Evolutionary conservation across 202 grass and related monocot genomes (phyloP).

Genomic region (Hordeum pubiflorum): DNA sequence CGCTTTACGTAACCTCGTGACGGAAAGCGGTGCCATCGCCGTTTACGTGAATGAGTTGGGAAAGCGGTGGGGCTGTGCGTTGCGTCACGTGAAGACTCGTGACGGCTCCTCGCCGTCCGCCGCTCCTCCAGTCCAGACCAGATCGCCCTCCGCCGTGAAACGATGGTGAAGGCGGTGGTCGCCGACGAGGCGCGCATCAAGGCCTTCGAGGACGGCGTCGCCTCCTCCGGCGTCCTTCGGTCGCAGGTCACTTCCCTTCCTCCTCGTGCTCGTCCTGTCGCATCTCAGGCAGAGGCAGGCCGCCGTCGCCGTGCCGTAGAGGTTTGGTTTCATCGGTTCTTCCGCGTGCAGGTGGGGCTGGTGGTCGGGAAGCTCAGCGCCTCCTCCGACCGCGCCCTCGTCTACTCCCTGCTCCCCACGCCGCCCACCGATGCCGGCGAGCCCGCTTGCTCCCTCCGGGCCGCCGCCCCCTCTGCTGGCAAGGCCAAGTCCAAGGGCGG

Average conservation of each 20-base stretch:
- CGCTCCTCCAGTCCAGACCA: not conserved
- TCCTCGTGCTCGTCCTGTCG: not conserved
- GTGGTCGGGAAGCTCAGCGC: constrained; percentile 73
- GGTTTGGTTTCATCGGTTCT: not conserved
- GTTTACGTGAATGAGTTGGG: not conserved
- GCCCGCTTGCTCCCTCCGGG: constrained; percentile 63
- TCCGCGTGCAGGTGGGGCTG: constrained; percentile 50
- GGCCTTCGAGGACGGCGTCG: constrained; percentile 49
- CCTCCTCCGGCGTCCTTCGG: constrained; percentile 20
- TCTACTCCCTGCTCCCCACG: constrained; percentile 79
- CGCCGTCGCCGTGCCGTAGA: not conserved
- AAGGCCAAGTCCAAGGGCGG: constrained; percentile 43
- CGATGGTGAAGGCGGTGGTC: constrained; percentile 74
- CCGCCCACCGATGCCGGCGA: constrained; percentile 60
- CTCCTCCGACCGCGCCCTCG: constrained; percentile 56
- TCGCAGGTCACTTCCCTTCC: constrained; percentile 30
- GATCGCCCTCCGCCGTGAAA: not conserved
- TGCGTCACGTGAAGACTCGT: not conserved
- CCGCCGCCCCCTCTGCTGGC: constrained; percentile 1
- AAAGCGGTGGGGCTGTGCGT: not conserved
- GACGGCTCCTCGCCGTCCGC: not conserved
- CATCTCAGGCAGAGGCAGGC: not conserved
- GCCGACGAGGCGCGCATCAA: constrained; percentile 62
- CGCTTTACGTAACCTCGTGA: not conserved
- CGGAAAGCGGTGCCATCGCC: not conserved